phyloP scores from a whole-genome alignment of 208 protist genomes.

The Tritrichomonas foetus region DNA sequence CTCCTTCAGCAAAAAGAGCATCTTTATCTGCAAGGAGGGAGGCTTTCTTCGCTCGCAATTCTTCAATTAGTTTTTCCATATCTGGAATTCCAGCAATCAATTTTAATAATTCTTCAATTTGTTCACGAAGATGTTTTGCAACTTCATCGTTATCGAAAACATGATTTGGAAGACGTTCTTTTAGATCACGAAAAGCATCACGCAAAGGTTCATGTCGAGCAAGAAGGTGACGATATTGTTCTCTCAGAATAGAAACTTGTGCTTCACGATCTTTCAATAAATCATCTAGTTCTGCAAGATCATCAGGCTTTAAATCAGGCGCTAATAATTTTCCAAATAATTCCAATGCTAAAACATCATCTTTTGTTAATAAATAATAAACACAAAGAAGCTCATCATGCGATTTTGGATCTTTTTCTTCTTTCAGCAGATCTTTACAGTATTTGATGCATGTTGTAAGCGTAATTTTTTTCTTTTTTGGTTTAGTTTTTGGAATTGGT shows the following conservation, averaged over 20 bases:
- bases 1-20: not conserved
- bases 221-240: not conserved
- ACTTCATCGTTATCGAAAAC: not conserved
- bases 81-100: not conserved
- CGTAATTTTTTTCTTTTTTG: not conserved
- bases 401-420: slow-evolving; percentile 29
- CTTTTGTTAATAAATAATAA: not conserved
- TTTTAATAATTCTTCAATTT: not conserved
- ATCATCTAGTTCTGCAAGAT: not conserved
- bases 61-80: not conserved
- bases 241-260: not conserved
- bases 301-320: not conserved
- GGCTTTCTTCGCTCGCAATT: not conserved
- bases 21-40: not conserved
- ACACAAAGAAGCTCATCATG: not conserved
- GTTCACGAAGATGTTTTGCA: not conserved
- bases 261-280: not conserved
- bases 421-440: not conserved
- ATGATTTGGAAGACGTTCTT: not conserved
- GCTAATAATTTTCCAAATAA: not conserved
- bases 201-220: not conserved
- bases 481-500: not conserved
- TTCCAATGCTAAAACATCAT: not conserved
- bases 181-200: not conserved
- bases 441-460: not conserved